Evolutionary conservation across 371 early-diverging fungal species (phyloP).

Genomic region (Batkoa obscura): DNA sequence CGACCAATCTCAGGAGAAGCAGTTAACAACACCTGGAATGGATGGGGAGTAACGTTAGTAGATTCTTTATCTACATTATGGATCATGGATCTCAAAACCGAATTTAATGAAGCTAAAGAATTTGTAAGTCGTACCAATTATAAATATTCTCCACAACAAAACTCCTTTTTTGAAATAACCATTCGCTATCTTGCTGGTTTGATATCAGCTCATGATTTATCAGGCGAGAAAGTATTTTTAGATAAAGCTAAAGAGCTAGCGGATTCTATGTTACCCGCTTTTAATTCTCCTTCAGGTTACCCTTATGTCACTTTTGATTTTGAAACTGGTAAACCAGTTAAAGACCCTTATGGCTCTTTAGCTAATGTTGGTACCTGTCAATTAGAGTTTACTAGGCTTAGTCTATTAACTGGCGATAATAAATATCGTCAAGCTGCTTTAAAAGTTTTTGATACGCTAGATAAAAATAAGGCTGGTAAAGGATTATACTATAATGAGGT

Average conservation of each 20-base stretch:
- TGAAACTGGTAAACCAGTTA: conserved; percentile 7
- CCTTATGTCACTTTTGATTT: conserved; percentile 57
- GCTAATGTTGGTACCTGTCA: conserved; percentile 77
- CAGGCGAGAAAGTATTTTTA: conserved; percentile 39
- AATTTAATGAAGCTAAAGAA: conserved; percentile 35
- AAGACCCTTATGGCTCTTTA: conserved; percentile 29
- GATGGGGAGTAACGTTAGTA: conserved; percentile 52
- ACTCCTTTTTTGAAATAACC: conserved; percentile 59
- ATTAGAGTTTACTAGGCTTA: conserved; percentile 73
- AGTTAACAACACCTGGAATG: conserved; percentile 23
- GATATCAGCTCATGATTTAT: conserved; percentile 59
- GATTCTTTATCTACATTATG: conserved; percentile 65
- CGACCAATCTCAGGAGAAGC: conserved; percentile 16
- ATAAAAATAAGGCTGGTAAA: conserved; percentile 19
- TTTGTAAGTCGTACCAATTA: conserved; percentile 28
- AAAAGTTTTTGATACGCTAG: background rate
- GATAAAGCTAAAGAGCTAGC: conserved; percentile 60
- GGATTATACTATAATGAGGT: conserved; percentile 31
- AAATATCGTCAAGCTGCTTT: conserved; percentile 19
- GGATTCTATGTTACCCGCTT: conserved; percentile 55
- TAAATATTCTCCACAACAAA: conserved; percentile 13
- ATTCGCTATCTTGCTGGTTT: conserved; percentile 70
- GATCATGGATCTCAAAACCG: conserved; percentile 53
- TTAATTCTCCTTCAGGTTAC: conserved; percentile 45
- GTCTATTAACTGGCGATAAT: conserved; percentile 46